Conservation (phyloP, 176 grass and related monocot genomes). For the Triticum turgidum region DNA sequence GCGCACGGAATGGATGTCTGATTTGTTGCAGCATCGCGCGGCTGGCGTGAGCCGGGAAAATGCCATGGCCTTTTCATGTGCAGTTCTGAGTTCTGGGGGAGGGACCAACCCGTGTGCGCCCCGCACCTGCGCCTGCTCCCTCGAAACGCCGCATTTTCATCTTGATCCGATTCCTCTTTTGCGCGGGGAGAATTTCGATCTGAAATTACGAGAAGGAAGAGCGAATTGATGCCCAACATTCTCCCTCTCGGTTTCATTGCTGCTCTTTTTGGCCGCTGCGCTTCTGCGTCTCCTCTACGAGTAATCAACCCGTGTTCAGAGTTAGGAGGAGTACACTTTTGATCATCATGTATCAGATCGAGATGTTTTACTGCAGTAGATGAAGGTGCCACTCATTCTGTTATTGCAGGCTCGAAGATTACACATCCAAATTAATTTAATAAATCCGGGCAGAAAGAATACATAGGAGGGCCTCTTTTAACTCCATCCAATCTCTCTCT, state of each 20-base stretch:
- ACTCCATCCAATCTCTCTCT: not conserved
- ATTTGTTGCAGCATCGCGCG: not conserved
- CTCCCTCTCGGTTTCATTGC: not conserved
- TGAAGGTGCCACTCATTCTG: not conserved
- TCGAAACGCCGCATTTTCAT: not conserved
- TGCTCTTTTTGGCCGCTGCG: not conserved
- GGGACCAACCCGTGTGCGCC: not conserved
- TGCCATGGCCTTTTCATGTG: not conserved
- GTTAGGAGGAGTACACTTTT: not conserved
- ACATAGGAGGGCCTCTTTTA: constrained; percentile 41
- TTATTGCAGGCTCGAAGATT: not conserved
- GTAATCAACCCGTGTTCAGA: not conserved
- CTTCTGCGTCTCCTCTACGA: not conserved
- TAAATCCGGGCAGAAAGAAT: constrained; percentile 29
- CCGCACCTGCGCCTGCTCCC: not conserved
- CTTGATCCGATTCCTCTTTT: not conserved
- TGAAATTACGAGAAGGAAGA: not conserved
- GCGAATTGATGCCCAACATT: not conserved
- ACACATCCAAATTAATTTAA: constrained; percentile 26
- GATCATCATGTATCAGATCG: not conserved
- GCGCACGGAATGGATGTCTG: not conserved
- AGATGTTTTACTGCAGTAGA: too few relatives aligned
- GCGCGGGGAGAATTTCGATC: not conserved
- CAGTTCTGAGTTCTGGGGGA: not conserved
- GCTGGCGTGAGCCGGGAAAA: not conserved